A percentile compares a stretch with the other conserved stretches of the same genome.
Conservation (phyloP, 768 basidiomycete species). For the Auriscalpium vulgare region DNA sequence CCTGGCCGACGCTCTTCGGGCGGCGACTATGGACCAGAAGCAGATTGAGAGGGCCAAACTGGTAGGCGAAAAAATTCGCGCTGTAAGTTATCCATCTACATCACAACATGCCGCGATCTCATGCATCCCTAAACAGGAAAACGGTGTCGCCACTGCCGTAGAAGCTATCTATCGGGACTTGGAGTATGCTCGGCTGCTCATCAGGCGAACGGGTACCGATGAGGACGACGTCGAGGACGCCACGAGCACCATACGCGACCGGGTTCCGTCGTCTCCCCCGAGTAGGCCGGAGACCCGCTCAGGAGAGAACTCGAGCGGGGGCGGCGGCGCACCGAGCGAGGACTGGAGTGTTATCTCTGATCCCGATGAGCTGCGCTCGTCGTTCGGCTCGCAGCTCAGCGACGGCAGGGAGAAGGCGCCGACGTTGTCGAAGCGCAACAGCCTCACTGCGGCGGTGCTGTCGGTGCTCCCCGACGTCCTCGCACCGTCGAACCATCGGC, state of each 20-base stretch:
- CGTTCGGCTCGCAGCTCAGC: conserved; percentile 27
- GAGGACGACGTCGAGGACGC: conserved; percentile 28
- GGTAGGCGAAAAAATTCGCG: conserved; percentile 82
- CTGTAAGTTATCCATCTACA: conserved; percentile 36
- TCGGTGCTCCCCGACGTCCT: conserved; percentile 16
- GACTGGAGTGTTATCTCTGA: conserved; percentile 89
- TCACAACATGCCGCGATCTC: neutral
- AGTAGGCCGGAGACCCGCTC: conserved; percentile 15
- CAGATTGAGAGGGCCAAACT: conserved; percentile 81
- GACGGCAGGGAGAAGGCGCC: conserved; percentile 1
- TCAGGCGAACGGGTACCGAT: conserved; percentile 45
- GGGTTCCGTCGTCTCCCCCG: conserved; percentile 9
- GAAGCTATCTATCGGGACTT: conserved; percentile 95
- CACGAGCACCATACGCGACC: conserved; percentile 20
- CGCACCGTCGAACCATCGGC: conserved; percentile 9
- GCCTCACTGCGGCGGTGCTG: conserved; percentile 14
- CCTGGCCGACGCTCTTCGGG: conserved; percentile 67
- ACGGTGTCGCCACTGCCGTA: conserved; percentile 88
- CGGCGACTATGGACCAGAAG: conserved; percentile 82
- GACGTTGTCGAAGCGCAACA: conserved; percentile 37
- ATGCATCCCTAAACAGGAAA: conserved; percentile 49
- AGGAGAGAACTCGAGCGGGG: conserved; percentile 24
- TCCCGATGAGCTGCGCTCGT: conserved; percentile 51
- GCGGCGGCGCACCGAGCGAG: conserved; percentile 56
- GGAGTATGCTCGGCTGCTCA: conserved; percentile 85